Evolutionary conservation across 176 grass and related monocot species (phyloP).

Genomic region (Tillandsia fasciculata): DNA sequence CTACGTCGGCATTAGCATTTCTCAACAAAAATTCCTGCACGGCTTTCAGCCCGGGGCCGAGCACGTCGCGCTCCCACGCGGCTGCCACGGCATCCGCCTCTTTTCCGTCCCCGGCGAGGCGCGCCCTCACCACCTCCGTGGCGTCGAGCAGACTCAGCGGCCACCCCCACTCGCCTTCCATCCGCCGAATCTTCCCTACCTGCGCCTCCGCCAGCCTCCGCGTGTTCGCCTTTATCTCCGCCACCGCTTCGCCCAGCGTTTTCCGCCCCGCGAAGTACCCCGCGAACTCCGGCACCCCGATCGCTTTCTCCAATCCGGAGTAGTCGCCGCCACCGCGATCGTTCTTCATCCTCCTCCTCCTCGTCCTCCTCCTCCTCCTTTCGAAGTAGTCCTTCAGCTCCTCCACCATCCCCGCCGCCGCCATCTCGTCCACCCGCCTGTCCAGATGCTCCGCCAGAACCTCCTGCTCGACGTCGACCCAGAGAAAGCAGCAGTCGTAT

Average conservation of each 20-base stretch:
- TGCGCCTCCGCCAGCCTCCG: constrained; percentile 59
- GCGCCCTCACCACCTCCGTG: constrained; percentile 39
- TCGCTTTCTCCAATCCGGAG: constrained; percentile 49
- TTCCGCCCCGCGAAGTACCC: constrained; percentile 35
- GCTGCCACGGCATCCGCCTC: constrained; percentile 15
- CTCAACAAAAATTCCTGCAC: constrained; percentile 10
- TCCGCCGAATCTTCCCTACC: constrained; percentile 57
- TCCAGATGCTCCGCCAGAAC: not conserved
- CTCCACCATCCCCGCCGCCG: not conserved
- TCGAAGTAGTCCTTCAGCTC: constrained; percentile 4
- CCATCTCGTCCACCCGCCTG: not conserved
- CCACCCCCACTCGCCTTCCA: constrained; percentile 54
- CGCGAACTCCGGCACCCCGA: constrained; percentile 70
- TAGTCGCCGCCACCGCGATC: not conserved
- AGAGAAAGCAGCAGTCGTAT: not conserved
- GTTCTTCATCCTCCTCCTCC: too few species aligned
- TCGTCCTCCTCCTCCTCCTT: not conserved
- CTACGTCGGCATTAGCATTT: not conserved
- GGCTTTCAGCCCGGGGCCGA: constrained; percentile 40
- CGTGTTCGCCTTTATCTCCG: constrained; percentile 78
- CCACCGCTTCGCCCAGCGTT: constrained; percentile 32
- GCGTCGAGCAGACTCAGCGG: constrained; percentile 59
- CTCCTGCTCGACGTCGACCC: not conserved
- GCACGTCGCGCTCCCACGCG: constrained; percentile 60
- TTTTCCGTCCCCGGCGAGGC: constrained; percentile 28